phyloP scores from a whole-genome alignment of 805 yeast genomes.

The Kuraishia capsulata region DNA sequence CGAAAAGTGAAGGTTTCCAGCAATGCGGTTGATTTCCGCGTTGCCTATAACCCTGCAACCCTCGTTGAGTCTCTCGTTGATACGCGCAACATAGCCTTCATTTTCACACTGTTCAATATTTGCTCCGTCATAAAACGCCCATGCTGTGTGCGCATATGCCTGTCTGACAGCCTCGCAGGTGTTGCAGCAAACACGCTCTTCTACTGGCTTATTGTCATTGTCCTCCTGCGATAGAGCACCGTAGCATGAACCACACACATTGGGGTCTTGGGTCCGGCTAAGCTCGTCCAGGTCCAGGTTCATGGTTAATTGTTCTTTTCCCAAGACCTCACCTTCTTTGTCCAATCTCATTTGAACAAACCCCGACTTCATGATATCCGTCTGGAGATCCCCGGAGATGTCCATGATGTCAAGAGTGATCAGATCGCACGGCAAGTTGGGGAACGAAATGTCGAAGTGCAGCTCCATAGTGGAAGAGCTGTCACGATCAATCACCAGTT shows the following conservation, averaged over 20 bases:
- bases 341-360: slow-evolving; percentile 63
- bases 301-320: slow-evolving; percentile 28
- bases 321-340: slow-evolving; percentile 41
- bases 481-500: slow-evolving; percentile 82
- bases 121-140: slow-evolving; percentile 89
- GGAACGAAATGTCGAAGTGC: slow-evolving; percentile 76
- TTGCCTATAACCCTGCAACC: slow-evolving; percentile 86
- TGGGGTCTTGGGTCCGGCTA: slow-evolving; percentile 14
- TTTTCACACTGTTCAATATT: slow-evolving; percentile 84
- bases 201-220: slow-evolving; percentile 27
- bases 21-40: slow-evolving; percentile 72
- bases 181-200: slow-evolving; percentile 64
- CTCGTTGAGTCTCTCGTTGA: slow-evolving; percentile 55
- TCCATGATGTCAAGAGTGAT: slow-evolving; percentile 83
- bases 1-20: slow-evolving; percentile 91
- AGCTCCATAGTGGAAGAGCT: slow-evolving; percentile 67
- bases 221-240: slow-evolving; percentile 62
- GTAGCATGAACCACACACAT: slow-evolving; percentile 85
- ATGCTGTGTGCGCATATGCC: slow-evolving; percentile 69
- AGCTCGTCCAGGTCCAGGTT: slow-evolving; percentile 22
- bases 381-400: slow-evolving; percentile 74
- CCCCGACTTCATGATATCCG: slow-evolving; percentile 62
- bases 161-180: slow-evolving; percentile 71
- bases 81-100: slow-evolving; percentile 70
- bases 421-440: slow-evolving; percentile 76